A percentile compares a stretch with the other conserved stretches of the same genome.
Evolutionary conservation across 2,329 filamentous ascomycete genomes (phyloP).

Genomic region (Beauveria sp.): DNA sequence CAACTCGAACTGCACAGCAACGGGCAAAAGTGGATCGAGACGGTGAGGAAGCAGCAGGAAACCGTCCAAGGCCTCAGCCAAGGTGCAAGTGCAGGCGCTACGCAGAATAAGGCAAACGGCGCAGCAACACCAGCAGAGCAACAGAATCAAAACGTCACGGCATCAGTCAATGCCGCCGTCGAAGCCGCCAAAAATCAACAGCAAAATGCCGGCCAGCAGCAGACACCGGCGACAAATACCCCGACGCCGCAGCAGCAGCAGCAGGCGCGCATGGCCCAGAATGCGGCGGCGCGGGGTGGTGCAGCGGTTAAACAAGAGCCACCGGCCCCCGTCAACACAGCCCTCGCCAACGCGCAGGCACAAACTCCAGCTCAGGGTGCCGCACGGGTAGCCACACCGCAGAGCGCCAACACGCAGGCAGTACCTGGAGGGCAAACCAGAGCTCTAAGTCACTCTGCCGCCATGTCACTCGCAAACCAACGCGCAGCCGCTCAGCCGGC

Average conservation of each 20-base stretch:
- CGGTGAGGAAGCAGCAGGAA: conserved; percentile 41
- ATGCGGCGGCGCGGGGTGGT: conserved; percentile 13
- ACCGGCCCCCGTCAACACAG: conserved; percentile 42
- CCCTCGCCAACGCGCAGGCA: conserved; percentile 33
- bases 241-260: conserved; percentile 21
- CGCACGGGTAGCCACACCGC: conserved; percentile 42
- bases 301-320: conserved; percentile 21
- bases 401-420: conserved; percentile 33
- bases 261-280: conserved; percentile 24
- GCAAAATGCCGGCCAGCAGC: conserved; percentile 22
- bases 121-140: conserved; percentile 12
- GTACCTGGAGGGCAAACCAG: conserved; percentile 28
- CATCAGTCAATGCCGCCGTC: conserved; percentile 36
- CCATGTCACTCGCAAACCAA: conserved; percentile 42
- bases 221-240: conserved; percentile 23
- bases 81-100: neutral
- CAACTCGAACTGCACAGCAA: conserved; percentile 38
- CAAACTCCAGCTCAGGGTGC: conserved; percentile 42
- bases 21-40: conserved; percentile 40
- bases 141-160: conserved; percentile 24
- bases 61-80: conserved; percentile 23
- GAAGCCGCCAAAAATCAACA: conserved; percentile 40
- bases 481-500: conserved; percentile 28
- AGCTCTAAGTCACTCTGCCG: conserved; percentile 41
- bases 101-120: conserved; percentile 18